These are phyloP conservation scores for Zoysia matrella DNA, from an alignment of 202 grass and related monocot species.

Conservation along the genomic window DNA sequence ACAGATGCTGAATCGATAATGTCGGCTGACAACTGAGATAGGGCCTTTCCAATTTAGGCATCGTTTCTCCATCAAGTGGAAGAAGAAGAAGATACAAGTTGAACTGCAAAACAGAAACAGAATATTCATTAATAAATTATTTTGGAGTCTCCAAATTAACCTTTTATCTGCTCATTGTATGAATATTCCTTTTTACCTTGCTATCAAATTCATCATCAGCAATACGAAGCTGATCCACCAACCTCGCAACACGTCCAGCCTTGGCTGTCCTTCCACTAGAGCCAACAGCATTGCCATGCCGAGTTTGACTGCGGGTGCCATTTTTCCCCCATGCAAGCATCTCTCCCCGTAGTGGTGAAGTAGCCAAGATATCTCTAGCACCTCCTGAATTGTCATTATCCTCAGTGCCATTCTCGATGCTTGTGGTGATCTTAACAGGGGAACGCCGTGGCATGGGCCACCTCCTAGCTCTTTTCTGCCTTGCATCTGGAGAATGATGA, in stretches of 20 bases:
- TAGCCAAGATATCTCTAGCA: conserved; percentile 64
- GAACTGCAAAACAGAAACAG: conserved; percentile 59
- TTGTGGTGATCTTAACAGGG: conserved; percentile 62
- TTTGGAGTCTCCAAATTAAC: conserved; percentile 3
- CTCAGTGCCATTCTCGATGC: conserved; percentile 52
- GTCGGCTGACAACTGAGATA: conserved; percentile 79
- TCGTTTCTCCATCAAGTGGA: conserved; percentile 67
- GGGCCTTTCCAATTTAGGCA: conserved; percentile 69
- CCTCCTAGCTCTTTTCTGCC: conserved; percentile 74
- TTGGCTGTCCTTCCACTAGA: conserved; percentile 78
- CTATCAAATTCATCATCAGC: conserved; percentile 65
- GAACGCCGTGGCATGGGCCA: conserved; percentile 71
- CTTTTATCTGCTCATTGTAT: background rate
- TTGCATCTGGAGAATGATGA: conserved; percentile 68
- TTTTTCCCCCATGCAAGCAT: no score
- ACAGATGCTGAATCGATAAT: conserved; percentile 71
- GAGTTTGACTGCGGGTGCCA: no score
- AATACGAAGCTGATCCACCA: conserved; percentile 78
- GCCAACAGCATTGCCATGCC: conserved; percentile 41
- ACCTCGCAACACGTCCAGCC: conserved; percentile 75
- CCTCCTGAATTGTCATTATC: conserved; percentile 69
- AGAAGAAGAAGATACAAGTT: conserved; percentile 72
- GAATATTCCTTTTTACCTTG: conserved; percentile 62
- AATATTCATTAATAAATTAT: conserved; percentile 30
- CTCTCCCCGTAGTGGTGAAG: conserved; percentile 71